A percentile compares a stretch with the other conserved stretches of the same genome.
Evolutionary conservation across 352 stramenopile species (phyloP).

Genomic region (Phytophthora cactorum): DNA sequence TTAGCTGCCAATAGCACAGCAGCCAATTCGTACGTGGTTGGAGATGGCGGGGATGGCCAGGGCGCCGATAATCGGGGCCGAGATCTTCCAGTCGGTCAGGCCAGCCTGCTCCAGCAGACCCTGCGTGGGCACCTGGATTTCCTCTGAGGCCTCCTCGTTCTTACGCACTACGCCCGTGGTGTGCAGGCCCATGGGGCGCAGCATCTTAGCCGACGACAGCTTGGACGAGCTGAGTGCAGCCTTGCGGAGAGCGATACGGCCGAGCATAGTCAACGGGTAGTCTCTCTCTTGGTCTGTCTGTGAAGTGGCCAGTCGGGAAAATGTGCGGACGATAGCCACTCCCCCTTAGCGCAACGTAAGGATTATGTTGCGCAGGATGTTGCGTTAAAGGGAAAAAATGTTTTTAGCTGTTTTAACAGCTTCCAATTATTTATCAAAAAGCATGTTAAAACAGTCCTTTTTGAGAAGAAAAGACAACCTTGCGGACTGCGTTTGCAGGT

Average conservation of each 20-base stretch:
- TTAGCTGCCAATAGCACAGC: background rate
- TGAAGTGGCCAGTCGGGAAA: conserved; percentile 20
- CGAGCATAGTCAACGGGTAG: conserved; percentile 58
- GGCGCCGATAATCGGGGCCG: conserved; percentile 70
- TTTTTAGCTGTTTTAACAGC: background rate
- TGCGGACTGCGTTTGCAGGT: no score
- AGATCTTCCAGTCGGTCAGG: conserved; percentile 89
- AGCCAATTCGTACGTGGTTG: conserved; percentile 68
- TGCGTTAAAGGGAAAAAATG: background rate
- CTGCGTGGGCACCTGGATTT: conserved; percentile 48
- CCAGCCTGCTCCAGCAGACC: conserved; percentile 70
- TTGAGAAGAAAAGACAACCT: no score
- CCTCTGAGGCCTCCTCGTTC: conserved; percentile 56
- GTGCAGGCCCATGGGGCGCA: conserved; percentile 61
- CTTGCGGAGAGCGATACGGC: conserved; percentile 75
- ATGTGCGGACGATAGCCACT: conserved; percentile 29
- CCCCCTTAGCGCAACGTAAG: conserved; percentile 27
- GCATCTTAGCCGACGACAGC: conserved; percentile 48
- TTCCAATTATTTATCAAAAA: no score
- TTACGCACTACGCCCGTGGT: conserved; percentile 60
- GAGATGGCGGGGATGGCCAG: conserved; percentile 78
- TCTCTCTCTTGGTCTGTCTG: conserved; percentile 16
- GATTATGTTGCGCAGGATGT: background rate
- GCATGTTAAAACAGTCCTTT: no score
- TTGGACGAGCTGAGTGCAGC: conserved; percentile 58